Evolutionary conservation across 2,329 filamentous ascomycete species (phyloP), one percentile per base, ranked within the genome.

Genomic region (Ascochyta fabae): DNA sequence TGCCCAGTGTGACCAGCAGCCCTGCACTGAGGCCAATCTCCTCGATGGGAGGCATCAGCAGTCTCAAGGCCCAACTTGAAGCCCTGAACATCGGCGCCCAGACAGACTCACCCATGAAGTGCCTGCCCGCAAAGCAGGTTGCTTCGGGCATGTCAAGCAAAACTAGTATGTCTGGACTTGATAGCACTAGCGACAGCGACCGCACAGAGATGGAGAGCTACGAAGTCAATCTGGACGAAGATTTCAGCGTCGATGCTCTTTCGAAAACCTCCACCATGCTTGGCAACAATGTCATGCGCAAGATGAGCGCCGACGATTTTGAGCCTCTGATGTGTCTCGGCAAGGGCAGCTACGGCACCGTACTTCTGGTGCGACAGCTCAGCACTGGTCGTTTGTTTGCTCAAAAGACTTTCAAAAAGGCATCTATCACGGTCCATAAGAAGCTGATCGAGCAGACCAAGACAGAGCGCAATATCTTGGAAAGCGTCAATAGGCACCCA

Each of bases 341-440:
- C 53, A 98, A 98, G 74, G 95, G 95, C 44, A 92, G 95, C 13
- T 99, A 95, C 73, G 95, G 95, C 33, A 99, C 94, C 0, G 96
- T 99, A 10, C 80, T 96, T 41, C 84, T 99, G 26, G 96, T 99
- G 58, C 95, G 93, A 78, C 94, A 99, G 78, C 87, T 86, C 46
- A 80, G 86, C 27, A 97, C 93, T 2, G 95, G 95, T 38, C 88
- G 91, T 39, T 84, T 99, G 5, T 99, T 93, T 71, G 96, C 95
- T 0, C 96, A 99, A 80, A 99, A 99, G 81, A 94, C 98, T 77
- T 95, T 99, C 79, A 95, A 94, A 75, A 99, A 99, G 79, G 95
- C 96, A 0, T 96, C 92, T 8, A 81, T 99, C 48, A 92, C 93
- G 0, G 91, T 99, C 35, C 93, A 97, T 78, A 97, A 96, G 83